A percentile compares a stretch with the other conserved stretches of the same genome.
phyloP scores from a whole-genome alignment of 2,329 filamentous ascomycete species.

The Coniosporium tulheliwenetii region DNA sequence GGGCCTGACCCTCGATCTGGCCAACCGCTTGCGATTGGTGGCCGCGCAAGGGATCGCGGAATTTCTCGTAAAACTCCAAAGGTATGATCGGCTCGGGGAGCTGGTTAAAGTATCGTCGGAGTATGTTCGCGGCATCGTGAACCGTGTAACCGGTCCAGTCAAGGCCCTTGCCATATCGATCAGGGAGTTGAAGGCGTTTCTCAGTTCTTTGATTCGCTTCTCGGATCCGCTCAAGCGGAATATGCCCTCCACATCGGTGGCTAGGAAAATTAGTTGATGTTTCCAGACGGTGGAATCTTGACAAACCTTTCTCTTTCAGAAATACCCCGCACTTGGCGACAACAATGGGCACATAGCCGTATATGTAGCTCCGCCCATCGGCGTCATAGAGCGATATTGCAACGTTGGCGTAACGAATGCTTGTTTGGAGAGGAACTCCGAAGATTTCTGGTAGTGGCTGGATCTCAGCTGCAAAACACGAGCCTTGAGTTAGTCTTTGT shows the following conservation, averaged over 20 bases:
- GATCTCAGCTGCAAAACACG: too few species aligned
- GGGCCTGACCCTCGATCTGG: slow-evolving; percentile 41
- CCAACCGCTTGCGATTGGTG: slow-evolving; percentile 56
- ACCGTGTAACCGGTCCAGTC: slow-evolving; percentile 97
- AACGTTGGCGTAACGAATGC: slow-evolving; percentile 95
- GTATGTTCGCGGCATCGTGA: slow-evolving; percentile 92
- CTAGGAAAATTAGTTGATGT: slow-evolving; percentile 31
- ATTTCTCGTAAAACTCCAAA: slow-evolving; percentile 79
- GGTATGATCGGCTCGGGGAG: slow-evolving; percentile 94
- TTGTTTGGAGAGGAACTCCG: slow-evolving; percentile 80
- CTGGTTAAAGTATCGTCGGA: slow-evolving; percentile 89
- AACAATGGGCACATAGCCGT: slow-evolving; percentile 95
- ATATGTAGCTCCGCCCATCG: slow-evolving; percentile 88
- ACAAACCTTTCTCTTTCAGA: slow-evolving; percentile 87
- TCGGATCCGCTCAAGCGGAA: slow-evolving; percentile 93
- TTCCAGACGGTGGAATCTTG: slow-evolving; percentile 2
- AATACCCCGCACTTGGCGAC: slow-evolving; percentile 97
- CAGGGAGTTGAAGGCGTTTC: slow-evolving; percentile 80
- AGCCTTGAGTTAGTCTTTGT: too few species aligned
- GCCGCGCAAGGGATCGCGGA: slow-evolving; percentile 64
- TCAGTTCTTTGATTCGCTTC: slow-evolving; percentile 95
- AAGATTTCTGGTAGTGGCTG: slow-evolving; percentile 62
- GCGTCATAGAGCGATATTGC: slow-evolving; percentile 93
- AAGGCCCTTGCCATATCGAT: slow-evolving; percentile 88
- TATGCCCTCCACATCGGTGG: slow-evolving; percentile 88